Evolutionary conservation across 805 yeast genomes (phyloP).

Genomic region (Lachancea sp.): DNA sequence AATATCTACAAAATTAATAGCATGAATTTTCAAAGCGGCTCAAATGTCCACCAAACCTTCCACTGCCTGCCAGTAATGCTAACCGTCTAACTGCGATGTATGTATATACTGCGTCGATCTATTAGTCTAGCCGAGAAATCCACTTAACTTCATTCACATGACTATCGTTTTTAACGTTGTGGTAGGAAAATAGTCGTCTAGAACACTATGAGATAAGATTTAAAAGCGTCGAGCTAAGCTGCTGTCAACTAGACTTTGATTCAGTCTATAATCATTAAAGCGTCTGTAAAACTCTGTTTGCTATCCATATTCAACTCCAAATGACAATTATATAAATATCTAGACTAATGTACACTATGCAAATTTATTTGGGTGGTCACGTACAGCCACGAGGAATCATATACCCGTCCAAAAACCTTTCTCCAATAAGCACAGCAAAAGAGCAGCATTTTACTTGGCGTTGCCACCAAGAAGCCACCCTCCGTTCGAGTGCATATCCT

Average conservation of each 20-base stretch:
- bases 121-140: no score
- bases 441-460: slow-evolving; percentile 11
- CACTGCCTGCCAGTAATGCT: no score
- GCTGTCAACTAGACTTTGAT: background rate
- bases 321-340: slow-evolving; percentile 3
- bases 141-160: no score
- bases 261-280: no score
- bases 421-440: background rate
- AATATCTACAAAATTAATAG: background rate
- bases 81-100: background rate
- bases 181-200: no score
- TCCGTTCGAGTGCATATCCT: slow-evolving; percentile 20
- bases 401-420: no score
- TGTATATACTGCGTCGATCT: background rate
- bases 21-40: background rate
- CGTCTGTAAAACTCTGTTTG: background rate
- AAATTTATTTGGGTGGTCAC: background rate
- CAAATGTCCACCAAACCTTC: background rate
- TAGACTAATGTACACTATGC: slow-evolving; percentile 1
- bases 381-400: no score
- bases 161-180: no score
- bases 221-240: no score
- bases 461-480: slow-evolving; percentile 32
- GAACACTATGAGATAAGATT: no score
- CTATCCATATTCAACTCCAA: slow-evolving; percentile 6